A percentile compares a stretch with the other conserved stretches of the same genome.
These are phyloP conservation scores for Andalucia godoyi DNA, from an alignment of 78 protist species.

Conservation along the genomic window DNA sequence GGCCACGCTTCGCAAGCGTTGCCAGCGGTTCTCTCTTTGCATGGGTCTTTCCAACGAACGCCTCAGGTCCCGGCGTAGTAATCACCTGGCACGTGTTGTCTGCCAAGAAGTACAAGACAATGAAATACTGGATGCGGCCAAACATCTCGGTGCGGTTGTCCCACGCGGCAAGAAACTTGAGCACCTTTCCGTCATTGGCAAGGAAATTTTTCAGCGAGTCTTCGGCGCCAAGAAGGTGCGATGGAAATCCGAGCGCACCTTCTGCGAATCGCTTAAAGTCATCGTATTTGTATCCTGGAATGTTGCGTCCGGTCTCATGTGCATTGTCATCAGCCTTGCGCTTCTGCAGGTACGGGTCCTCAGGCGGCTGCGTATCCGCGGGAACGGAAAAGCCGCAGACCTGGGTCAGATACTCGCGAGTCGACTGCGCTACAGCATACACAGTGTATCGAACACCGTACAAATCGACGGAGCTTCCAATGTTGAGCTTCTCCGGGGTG, in stretches of 20 bases:
- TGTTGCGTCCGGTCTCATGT: too few relatives aligned
- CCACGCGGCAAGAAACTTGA: constrained; percentile 21
- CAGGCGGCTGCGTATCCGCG: not conserved
- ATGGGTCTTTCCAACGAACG: too few relatives aligned
- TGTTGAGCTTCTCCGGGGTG: constrained; percentile 15
- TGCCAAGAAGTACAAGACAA: constrained; percentile 12
- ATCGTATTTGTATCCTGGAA: not conserved
- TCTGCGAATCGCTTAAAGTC: too few relatives aligned
- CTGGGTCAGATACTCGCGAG: constrained; percentile 4
- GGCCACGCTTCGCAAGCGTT: too few relatives aligned
- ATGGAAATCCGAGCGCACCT: not conserved
- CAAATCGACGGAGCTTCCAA: constrained; percentile 28
- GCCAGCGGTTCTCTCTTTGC: too few relatives aligned
- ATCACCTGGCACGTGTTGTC: constrained; percentile 41
- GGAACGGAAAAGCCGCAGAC: not conserved
- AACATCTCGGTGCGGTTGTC: constrained; percentile 5
- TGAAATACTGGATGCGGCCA: constrained; percentile 6
- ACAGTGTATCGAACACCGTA: constrained; percentile 21
- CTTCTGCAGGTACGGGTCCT: constrained; percentile 8
- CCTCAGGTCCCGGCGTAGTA: constrained; percentile 50
- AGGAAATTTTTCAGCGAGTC: constrained; percentile 1
- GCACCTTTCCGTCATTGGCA: constrained; percentile 14
- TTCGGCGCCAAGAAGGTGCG: not conserved
- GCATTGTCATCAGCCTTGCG: not conserved
- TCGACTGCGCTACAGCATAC: constrained; percentile 23